A percentile compares a stretch with the other conserved stretches of the same genome.
Conservation (phyloP, 139 green algal genomes). For the Chlorella sp. region DNA sequence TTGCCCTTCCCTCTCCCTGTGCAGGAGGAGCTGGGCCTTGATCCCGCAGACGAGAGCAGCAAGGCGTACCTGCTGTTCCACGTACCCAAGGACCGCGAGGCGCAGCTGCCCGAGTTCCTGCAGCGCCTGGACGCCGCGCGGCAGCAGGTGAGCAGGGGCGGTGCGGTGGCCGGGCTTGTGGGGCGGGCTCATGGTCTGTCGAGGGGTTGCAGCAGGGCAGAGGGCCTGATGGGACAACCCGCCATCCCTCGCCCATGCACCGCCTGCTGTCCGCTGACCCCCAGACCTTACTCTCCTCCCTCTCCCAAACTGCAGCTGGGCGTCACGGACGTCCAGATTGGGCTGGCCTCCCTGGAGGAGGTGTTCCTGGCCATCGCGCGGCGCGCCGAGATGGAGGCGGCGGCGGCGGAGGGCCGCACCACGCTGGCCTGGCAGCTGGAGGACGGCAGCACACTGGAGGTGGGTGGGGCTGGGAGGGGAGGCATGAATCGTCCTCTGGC, state of each 20-base stretch:
- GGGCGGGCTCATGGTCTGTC: too few relatives aligned
- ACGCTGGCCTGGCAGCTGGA: constrained; percentile 50
- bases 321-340: constrained; percentile 79
- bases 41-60: constrained; percentile 63
- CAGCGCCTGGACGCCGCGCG: constrained; percentile 60
- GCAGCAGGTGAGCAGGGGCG: neutral
- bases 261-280: neutral
- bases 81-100: constrained; percentile 64
- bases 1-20: neutral
- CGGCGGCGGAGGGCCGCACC: constrained; percentile 43
- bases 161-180: constrained; percentile 36
- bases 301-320: constrained; percentile 47
- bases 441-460: constrained; percentile 46
- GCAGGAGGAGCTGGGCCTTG: constrained; percentile 53
- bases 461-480: neutral
- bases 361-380: constrained; percentile 89
- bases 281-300: neutral
- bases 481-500: too few relatives aligned
- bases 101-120: constrained; percentile 67
- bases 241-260: neutral
- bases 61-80: constrained; percentile 76
- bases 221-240: neutral
- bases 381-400: constrained; percentile 73
- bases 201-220: too few relatives aligned
- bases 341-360: constrained; percentile 71